Evolutionary conservation across 164 flowering plant species (phyloP).

Genomic region (Magnolia changhungtana): DNA sequence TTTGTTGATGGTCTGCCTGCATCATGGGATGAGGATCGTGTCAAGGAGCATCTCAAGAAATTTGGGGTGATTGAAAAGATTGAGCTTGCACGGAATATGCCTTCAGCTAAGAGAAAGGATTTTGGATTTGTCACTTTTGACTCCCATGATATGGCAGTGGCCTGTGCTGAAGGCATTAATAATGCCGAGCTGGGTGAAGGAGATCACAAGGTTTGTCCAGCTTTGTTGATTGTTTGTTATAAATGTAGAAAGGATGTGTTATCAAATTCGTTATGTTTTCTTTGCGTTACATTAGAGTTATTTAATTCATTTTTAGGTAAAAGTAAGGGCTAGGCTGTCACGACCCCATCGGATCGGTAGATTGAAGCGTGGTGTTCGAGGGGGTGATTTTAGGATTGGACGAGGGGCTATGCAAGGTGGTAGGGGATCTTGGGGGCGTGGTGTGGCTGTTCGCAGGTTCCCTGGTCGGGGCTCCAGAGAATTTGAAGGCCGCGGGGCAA

Average conservation of each 20-base stretch:
- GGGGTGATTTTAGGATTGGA: slow-evolving; percentile 36
- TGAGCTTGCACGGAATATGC: slow-evolving; percentile 97
- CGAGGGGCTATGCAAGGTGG: slow-evolving; percentile 35
- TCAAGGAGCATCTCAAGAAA: slow-evolving; percentile 60
- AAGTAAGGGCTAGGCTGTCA: slow-evolving; percentile 90
- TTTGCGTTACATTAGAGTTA: neutral
- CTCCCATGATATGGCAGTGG: slow-evolving; percentile 86
- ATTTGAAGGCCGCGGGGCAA: slow-evolving; percentile 38
- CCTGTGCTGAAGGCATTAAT: slow-evolving; percentile 86
- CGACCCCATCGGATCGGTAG: slow-evolving; percentile 83
- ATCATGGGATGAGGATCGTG: slow-evolving; percentile 95
- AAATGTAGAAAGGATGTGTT: neutral
- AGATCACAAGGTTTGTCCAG: slow-evolving; percentile 57
- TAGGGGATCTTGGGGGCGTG: slow-evolving; percentile 59
- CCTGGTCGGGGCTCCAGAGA: slow-evolving; percentile 47
- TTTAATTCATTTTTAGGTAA: slow-evolving; percentile 46
- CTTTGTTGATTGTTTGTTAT: neutral
- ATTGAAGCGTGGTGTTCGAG: slow-evolving; percentile 55
- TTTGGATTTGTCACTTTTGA: slow-evolving; percentile 94
- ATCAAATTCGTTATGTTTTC: neutral
- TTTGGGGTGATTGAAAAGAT: slow-evolving; percentile 83
- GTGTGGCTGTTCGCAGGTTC: slow-evolving; percentile 40
- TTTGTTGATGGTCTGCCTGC: slow-evolving; percentile 88
- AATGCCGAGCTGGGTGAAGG: slow-evolving; percentile 93
- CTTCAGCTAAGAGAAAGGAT: slow-evolving; percentile 92